These are phyloP conservation scores for Tylopilus sp. DNA, from an alignment of 768 basidiomycete genomes.

Conservation along the genomic window DNA sequence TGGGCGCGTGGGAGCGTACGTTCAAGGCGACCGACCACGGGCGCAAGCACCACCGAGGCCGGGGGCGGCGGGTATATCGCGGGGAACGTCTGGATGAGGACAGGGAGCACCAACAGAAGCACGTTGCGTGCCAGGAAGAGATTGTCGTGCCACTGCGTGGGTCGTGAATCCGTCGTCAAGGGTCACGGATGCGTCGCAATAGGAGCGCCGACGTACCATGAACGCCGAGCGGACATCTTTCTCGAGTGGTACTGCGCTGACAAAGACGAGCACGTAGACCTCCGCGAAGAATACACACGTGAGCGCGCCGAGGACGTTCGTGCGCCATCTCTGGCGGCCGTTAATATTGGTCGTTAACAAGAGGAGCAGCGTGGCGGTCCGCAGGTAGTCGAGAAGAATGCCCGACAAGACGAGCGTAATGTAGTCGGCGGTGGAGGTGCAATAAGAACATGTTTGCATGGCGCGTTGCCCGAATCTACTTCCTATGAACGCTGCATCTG, in stretches of 20 bases:
- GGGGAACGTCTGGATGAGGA: constrained; percentile 43
- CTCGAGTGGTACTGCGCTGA: constrained; percentile 44
- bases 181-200: not conserved
- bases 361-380: constrained; percentile 48
- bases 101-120: constrained; percentile 57
- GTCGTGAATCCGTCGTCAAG: constrained; percentile 1
- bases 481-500: not conserved
- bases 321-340: constrained; percentile 43
- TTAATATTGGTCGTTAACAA: constrained; percentile 41
- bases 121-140: constrained; percentile 51
- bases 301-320: constrained; percentile 44
- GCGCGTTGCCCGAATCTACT: constrained; percentile 66
- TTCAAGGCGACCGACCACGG: constrained; percentile 29
- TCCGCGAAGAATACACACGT: constrained; percentile 50
- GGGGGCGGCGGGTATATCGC: constrained; percentile 29
- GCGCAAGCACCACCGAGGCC: constrained; percentile 26
- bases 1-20: constrained; percentile 45
- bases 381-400: constrained; percentile 56
- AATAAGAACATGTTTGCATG: constrained; percentile 62
- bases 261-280: constrained; percentile 49
- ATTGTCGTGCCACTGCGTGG: constrained; percentile 63
- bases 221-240: constrained; percentile 34
- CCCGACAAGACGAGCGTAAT: constrained; percentile 54
- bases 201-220: constrained; percentile 33
- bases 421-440: constrained; percentile 58